These are phyloP conservation scores for Halenospora varia DNA, from an alignment of 495 filamentous ascomycete genomes.

Conservation along the genomic window DNA sequence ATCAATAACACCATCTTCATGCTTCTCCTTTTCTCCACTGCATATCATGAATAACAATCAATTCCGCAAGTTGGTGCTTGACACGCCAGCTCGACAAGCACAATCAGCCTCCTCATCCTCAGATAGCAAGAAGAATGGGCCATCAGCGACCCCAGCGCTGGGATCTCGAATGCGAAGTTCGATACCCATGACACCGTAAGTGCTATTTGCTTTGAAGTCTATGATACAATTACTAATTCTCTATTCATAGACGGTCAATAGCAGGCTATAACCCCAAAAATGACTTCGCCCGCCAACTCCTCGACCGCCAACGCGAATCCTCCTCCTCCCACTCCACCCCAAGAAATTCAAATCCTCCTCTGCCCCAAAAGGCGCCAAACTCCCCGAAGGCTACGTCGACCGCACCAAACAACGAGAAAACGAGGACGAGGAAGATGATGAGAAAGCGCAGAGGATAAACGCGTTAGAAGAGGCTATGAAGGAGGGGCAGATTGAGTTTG, in stretches of 20 bases:
- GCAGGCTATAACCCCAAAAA: slow-evolving; percentile 41
- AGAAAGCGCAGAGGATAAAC: slow-evolving; percentile 60
- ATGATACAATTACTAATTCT: not conserved
- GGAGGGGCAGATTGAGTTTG: slow-evolving; percentile 72
- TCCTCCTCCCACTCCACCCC: slow-evolving; percentile 30
- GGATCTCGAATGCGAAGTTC: slow-evolving; percentile 67
- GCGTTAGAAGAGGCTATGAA: slow-evolving; percentile 81
- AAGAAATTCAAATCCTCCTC: slow-evolving; percentile 75
- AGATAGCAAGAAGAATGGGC: slow-evolving; percentile 22
- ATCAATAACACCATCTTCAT: no score
- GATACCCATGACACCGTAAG: slow-evolving; percentile 85
- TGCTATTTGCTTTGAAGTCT: slow-evolving; percentile 1
- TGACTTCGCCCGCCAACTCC: slow-evolving; percentile 83
- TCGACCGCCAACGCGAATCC: slow-evolving; percentile 69
- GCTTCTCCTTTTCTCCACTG: no score
- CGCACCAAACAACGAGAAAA: slow-evolving; percentile 55
- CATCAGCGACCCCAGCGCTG: slow-evolving; percentile 37
- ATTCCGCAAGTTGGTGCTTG: slow-evolving; percentile 81
- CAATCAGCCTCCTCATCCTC: slow-evolving; percentile 32
- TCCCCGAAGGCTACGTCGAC: slow-evolving; percentile 79
- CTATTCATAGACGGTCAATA: slow-evolving; percentile 58
- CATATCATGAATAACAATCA: slow-evolving; percentile 99
- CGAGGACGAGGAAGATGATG: slow-evolving; percentile 46
- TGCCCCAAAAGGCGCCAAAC: slow-evolving; percentile 77
- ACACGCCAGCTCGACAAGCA: slow-evolving; percentile 30